These are phyloP conservation scores for Telfairia occidentalis DNA, from an alignment of 331 rosid species.

Conservation along the genomic window DNA sequence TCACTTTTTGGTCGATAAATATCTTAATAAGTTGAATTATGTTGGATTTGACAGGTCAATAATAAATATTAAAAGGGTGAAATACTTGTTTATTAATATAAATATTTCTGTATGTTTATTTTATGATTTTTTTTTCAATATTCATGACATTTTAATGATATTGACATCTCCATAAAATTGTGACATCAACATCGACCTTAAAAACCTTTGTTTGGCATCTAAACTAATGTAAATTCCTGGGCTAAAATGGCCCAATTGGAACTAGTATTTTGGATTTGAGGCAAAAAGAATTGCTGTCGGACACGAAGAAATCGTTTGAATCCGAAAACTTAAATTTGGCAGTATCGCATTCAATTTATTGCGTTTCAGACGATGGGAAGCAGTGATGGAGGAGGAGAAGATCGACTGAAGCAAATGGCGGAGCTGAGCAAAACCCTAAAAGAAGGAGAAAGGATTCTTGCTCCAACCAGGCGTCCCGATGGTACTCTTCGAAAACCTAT, in stretches of 20 bases:
- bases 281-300: neutral
- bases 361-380: constrained; percentile 23
- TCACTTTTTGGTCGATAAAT: no score
- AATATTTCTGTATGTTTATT: no score
- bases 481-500: constrained; percentile 73
- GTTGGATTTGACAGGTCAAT: no score
- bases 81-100: no score
- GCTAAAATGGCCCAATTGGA: neutral
- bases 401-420: constrained; percentile 16
- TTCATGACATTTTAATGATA: no score
- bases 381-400: constrained; percentile 21
- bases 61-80: no score
- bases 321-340: neutral
- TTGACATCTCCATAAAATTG: no score
- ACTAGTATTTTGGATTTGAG: neutral
- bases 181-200: no score
- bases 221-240: no score
- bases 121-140: no score
- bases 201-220: no score
- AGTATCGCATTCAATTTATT: neutral
- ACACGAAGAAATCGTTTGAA: neutral
- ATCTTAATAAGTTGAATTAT: no score
- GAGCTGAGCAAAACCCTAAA: constrained; percentile 56
- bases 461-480: constrained; percentile 76
- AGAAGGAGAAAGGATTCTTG: constrained; percentile 76